Base-by-base conservation (phyloP, 2,329 filamentous ascomycete species). In the Cercospora beticola region DNA sequence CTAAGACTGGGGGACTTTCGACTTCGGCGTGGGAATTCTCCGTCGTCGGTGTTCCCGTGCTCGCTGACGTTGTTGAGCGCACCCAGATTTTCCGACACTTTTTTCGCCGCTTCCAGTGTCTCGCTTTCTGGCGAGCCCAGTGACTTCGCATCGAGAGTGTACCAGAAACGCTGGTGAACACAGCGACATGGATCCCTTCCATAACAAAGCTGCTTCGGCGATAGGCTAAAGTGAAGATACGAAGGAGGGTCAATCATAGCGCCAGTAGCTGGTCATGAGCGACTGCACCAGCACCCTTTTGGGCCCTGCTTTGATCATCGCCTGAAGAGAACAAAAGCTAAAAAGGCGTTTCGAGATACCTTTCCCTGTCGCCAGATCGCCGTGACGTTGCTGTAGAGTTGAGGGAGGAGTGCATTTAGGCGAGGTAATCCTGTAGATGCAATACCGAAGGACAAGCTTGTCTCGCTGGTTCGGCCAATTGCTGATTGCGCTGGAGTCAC, bases 311-410 rank as follows among this genome's bases (percentile, higher is more conserved):
- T 18, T 8, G 43, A 49, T 21, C 43, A 21, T 49, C n/a, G 5
- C 43, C 18, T 21, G 43, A 9, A 49, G 18, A 49, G n/a, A 49
- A 10, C 43, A 21, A 49, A 49, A 21, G n/a, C 43, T 21, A 49
- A 21, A 21, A 12, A 9, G 18, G 43, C 43, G 12, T 49, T 21
- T 21, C 18, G 10, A 21, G 46, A 52, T 52, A 12, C 18, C 46
- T 23, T 9, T 52, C 18, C 23, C 2, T 23, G 18, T 23, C 21
- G 46, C 46, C 23, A 31, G 54, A 57, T 57, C 54, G 54, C 54
- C 54, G n/a, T 57, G 54, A 57, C 49, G 54, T 54, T 59, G 30
- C 16, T 46, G 9, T 65, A 54, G 36, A 57, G 49, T 58, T 31
- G 28, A 52, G 54, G 49, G 61, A 49, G 36, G 43, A 54, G 14